Percentiles rank a stretch among this genome's conserved stretches.
phyloP scores from a whole-genome alignment of 2,329 filamentous ascomycete species.

The Exserohilum turcica region DNA sequence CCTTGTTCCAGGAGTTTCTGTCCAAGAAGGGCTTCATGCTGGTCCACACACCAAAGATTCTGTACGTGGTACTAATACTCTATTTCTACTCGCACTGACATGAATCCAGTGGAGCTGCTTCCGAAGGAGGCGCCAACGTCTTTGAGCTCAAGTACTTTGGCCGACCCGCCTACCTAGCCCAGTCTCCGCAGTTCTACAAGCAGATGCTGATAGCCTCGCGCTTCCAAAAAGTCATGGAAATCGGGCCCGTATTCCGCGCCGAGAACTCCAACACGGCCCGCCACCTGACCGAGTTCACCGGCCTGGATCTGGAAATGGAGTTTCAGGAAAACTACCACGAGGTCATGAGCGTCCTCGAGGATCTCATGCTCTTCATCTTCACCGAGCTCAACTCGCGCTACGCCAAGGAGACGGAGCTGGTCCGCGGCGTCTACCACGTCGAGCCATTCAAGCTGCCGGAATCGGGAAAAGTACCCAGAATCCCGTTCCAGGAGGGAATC shows the following conservation, averaged over 20 bases:
- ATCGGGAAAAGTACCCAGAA: slow-evolving; percentile 73
- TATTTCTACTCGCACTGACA: background rate
- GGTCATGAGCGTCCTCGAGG: slow-evolving; percentile 73
- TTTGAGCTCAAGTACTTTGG: slow-evolving; percentile 92
- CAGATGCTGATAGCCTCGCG: slow-evolving; percentile 83
- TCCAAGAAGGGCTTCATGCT: slow-evolving; percentile 74
- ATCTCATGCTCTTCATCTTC: slow-evolving; percentile 79
- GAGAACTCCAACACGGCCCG: slow-evolving; percentile 84
- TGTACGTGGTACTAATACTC: slow-evolving; percentile 1
- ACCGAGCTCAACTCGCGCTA: slow-evolving; percentile 71
- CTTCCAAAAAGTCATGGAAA: slow-evolving; percentile 76
- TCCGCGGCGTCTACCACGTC: slow-evolving; percentile 74
- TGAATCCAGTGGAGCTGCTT: slow-evolving; percentile 67
- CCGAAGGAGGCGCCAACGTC: slow-evolving; percentile 90
- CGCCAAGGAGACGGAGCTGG: slow-evolving; percentile 71
- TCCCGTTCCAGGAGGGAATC: slow-evolving; percentile 79
- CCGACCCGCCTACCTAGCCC: slow-evolving; percentile 77
- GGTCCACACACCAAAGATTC: slow-evolving; percentile 80
- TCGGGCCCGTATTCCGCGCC: slow-evolving; percentile 83
- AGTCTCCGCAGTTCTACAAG: slow-evolving; percentile 86
- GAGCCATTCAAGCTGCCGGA: slow-evolving; percentile 77
- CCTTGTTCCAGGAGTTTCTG: slow-evolving; percentile 80
- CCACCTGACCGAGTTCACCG: slow-evolving; percentile 87
- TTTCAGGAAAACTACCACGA: slow-evolving; percentile 80
- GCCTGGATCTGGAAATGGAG: slow-evolving; percentile 89